These are phyloP conservation scores for Trichosporon ovoides DNA, from an alignment of 1,284 basidiomycete genomes.

Conservation along the genomic window DNA sequence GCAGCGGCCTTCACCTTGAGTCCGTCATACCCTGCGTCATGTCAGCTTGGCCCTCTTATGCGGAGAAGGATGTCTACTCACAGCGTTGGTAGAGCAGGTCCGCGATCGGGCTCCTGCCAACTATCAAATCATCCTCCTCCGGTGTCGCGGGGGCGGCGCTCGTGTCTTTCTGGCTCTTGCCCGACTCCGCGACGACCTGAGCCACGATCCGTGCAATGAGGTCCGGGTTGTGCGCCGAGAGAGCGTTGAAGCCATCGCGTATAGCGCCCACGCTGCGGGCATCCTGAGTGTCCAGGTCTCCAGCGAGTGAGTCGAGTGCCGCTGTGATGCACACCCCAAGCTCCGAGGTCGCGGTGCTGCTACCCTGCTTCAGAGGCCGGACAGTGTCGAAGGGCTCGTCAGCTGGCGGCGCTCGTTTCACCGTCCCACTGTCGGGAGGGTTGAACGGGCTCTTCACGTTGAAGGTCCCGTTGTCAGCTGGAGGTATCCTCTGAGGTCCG, in stretches of 20 bases:
- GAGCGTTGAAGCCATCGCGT: conserved; percentile 76
- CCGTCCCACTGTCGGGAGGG: too few species aligned
- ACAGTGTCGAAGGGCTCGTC: too few species aligned
- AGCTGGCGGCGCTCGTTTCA: conserved; percentile 1
- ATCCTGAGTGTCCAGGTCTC: conserved; percentile 6
- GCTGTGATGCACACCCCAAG: neutral
- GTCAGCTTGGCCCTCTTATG: neutral
- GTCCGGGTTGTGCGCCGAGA: conserved; percentile 72
- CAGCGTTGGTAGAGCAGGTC: conserved; percentile 89
- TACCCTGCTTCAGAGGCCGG: too few species aligned
- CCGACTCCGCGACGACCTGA: conserved; percentile 76
- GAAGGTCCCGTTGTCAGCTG: neutral
- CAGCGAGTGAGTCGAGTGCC: neutral
- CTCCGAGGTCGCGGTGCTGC: neutral
- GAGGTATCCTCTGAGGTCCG: conserved; percentile 26
- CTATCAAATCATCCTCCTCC: conserved; percentile 22
- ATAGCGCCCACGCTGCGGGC: conserved; percentile 47
- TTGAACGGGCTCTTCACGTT: too few species aligned
- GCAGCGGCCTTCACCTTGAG: neutral
- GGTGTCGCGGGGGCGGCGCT: neutral
- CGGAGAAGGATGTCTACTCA: too few species aligned
- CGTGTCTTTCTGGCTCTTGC: neutral
- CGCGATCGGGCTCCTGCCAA: conserved; percentile 64
- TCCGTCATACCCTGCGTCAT: neutral
- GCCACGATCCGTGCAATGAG: conserved; percentile 79